These are phyloP conservation scores for Candida namnaoensis DNA, from an alignment of 805 yeast genomes.

Conservation along the genomic window DNA sequence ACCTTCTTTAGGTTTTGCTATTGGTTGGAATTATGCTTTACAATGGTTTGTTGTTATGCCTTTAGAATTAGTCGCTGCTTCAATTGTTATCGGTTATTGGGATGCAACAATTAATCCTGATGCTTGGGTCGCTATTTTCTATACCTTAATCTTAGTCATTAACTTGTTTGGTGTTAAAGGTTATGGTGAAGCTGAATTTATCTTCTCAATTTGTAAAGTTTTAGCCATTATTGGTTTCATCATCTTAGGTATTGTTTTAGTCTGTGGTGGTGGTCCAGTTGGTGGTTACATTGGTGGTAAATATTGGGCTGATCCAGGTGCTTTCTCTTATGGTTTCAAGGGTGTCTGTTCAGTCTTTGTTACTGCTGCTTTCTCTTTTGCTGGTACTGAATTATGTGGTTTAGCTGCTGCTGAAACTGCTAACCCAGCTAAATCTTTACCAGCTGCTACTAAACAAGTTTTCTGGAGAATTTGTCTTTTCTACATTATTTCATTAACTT, in stretches of 20 bases:
- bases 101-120: too few relatives aligned
- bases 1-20: too few relatives aligned
- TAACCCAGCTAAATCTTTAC: constrained; percentile 38
- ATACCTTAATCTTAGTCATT: constrained; percentile 33
- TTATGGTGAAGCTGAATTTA: too few relatives aligned
- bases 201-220: too few relatives aligned
- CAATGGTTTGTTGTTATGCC: too few relatives aligned
- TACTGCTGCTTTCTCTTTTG: constrained; percentile 41
- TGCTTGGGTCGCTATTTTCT: constrained; percentile 43
- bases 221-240: too few relatives aligned
- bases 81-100: too few relatives aligned
- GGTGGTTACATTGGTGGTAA: constrained; percentile 32
- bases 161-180: constrained; percentile 48
- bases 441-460: constrained; percentile 39
- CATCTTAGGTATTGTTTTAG: too few relatives aligned
- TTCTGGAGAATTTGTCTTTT: constrained; percentile 66
- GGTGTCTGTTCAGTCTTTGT: too few relatives aligned
- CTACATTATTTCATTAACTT: constrained; percentile 44
- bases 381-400: constrained; percentile 39
- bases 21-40: too few relatives aligned
- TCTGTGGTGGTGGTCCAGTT: too few relatives aligned
- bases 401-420: constrained; percentile 39
- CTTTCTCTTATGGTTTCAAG: constrained; percentile 49
- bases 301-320: constrained; percentile 50
- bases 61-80: too few relatives aligned